A percentile compares a stretch with the other conserved stretches of the same genome.
phyloP scores from a whole-genome alignment of 805 yeast genomes.

The Teunomyces atbi region DNA sequence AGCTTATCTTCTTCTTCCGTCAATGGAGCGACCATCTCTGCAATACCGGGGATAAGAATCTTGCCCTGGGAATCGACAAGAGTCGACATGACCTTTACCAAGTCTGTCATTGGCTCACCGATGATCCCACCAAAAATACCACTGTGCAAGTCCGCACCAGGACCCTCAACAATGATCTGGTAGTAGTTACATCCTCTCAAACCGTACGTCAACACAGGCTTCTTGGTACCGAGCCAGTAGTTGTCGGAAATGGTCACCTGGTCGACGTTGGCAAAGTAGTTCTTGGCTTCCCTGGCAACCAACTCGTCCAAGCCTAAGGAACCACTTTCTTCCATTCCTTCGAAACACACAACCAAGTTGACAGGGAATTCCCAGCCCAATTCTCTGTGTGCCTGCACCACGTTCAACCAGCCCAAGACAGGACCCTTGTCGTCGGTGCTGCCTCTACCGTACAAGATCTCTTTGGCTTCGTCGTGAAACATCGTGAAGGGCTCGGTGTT shows the following conservation, averaged over 20 bases:
- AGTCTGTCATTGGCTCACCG: slow-evolving; percentile 96
- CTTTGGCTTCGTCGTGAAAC: slow-evolving; percentile 56
- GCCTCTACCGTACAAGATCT: slow-evolving; percentile 86
- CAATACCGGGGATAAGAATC: slow-evolving; percentile 82
- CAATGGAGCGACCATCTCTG: slow-evolving; percentile 93
- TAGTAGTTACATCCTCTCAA: slow-evolving; percentile 96
- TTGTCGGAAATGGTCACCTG: slow-evolving; percentile 96
- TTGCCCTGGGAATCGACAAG: slow-evolving; percentile 82
- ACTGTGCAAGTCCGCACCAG: slow-evolving; percentile 95
- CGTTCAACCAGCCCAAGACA: slow-evolving; percentile 94
- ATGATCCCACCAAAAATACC: slow-evolving; percentile 97
- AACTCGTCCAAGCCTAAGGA: slow-evolving; percentile 86
- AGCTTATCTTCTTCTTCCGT: slow-evolving; percentile 75
- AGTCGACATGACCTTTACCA: slow-evolving; percentile 70
- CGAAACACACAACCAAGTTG: slow-evolving; percentile 88
- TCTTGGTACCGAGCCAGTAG: slow-evolving; percentile 97
- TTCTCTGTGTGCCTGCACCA: slow-evolving; percentile 84
- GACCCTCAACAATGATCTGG: slow-evolving; percentile 79
- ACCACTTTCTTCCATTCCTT: slow-evolving; percentile 99
- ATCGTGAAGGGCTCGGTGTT: slow-evolving; percentile 83
- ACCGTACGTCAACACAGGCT: slow-evolving; percentile 97
- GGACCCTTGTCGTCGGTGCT: slow-evolving; percentile 99
- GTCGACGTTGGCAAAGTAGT: slow-evolving; percentile 84
- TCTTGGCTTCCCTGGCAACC: slow-evolving; percentile 72
- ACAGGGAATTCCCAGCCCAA: slow-evolving; percentile 89